These are phyloP conservation scores for Balamuthia mandrillaris DNA, from an alignment of 208 protist species.

Conservation along the genomic window DNA sequence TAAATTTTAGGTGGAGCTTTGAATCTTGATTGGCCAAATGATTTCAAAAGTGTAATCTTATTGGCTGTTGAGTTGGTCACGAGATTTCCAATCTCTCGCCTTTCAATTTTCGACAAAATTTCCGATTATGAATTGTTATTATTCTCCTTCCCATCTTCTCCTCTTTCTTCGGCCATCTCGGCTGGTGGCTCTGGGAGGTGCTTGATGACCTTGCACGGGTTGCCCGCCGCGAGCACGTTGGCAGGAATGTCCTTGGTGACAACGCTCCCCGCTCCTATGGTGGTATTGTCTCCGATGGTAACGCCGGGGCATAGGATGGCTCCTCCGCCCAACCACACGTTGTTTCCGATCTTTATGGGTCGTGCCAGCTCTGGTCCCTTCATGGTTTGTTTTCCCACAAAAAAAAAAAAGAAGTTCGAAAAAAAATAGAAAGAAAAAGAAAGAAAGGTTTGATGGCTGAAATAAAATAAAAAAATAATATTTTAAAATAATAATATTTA, in stretches of 20 bases:
- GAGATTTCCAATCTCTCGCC: no score
- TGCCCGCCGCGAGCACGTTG: slow-evolving; percentile 76
- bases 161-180: neutral
- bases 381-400: neutral
- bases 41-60: no score
- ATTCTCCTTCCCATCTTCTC: no score
- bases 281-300: slow-evolving; percentile 70
- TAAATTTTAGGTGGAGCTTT: no score
- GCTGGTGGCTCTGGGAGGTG: neutral
- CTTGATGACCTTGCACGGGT: slow-evolving; percentile 71
- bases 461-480: neutral
- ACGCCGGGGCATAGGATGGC: slow-evolving; percentile 73
- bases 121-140: no score
- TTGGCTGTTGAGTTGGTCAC: no score
- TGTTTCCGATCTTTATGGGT: slow-evolving; percentile 64
- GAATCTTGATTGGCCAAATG: no score
- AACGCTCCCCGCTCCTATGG: slow-evolving; percentile 78
- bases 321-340: slow-evolving; percentile 72
- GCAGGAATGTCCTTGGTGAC: slow-evolving; percentile 77
- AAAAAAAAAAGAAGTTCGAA: neutral
- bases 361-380: slow-evolving; percentile 50
- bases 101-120: no score
- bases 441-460: no score
- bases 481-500: neutral
- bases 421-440: neutral